Evolutionary conservation across 2,329 filamentous ascomycete species (phyloP), one percentile per base, ranked within the genome.

Genomic region (Exophiala xenobiotica): DNA sequence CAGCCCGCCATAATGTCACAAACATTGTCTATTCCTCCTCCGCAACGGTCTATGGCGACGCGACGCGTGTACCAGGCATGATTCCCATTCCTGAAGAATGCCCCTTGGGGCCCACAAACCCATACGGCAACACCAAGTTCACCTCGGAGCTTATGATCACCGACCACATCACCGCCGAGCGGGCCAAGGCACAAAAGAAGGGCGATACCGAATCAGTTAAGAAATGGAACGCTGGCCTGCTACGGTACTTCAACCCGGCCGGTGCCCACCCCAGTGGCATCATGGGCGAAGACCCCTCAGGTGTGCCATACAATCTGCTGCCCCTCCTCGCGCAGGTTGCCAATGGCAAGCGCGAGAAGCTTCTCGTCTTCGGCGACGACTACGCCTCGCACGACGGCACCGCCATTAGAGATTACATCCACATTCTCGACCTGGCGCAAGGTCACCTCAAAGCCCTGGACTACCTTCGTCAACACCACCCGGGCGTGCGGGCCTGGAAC

Each of bases 11-110:
- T 79, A 86, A 92, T 73, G 91, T 99, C 63, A 82, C 83, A 74
- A 97, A 96, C 78, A 93, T 99, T 65, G 93, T 99, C 73, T 99
- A 99, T 77, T 97, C 92, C 55, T 96, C 90, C 57, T 96, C 91
- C 1, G 93, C 93, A 26, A 99, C 95, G 62, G 93, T 99, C 26
- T 99, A 99, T 72, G 93, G 93, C 68, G 95, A 99, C 73, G 93
- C 92, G 47, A 97, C 93, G 39, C 88, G 90, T 68, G 89, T 96
- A 75, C 85, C 87, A 62, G 87, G 95, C 79, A 99, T 99, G 93
- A 99, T 99, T 61, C 93, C 93, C 59, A 99, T 99, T 67, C 93
- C 93, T 45, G 93, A 99, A 76, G 79, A 88, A 72, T 99, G 93
- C 80, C 93, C 95, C 54, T 89, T 95, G 58, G 92, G 90, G 45